These are phyloP conservation scores for Ceratocystis harringtonii DNA, from an alignment of 2,329 filamentous ascomycete genomes.

Conservation along the genomic window DNA sequence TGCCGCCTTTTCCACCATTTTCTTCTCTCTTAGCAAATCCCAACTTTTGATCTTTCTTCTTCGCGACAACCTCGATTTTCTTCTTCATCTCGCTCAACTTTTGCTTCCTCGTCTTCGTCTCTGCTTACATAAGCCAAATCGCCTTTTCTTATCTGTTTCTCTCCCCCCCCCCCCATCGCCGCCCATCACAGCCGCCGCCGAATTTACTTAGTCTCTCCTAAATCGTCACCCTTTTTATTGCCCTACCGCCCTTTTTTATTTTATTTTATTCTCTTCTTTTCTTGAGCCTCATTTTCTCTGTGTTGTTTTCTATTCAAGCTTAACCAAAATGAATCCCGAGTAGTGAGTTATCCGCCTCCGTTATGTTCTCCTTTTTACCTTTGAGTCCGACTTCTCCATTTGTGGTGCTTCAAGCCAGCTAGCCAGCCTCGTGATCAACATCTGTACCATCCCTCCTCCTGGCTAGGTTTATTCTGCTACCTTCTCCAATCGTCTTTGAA, in stretches of 20 bases:
- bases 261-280: neutral
- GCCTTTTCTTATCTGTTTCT: neutral
- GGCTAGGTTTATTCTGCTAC: neutral
- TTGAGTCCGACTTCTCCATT: neutral
- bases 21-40: neutral
- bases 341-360: conserved; percentile 45
- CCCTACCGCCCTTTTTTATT: neutral
- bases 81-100: neutral
- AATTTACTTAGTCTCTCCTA: neutral
- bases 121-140: neutral
- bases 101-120: neutral
- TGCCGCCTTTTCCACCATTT: neutral
- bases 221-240: neutral
- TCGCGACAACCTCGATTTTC: neutral
- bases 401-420: neutral
- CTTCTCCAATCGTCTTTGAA: too few relatives aligned
- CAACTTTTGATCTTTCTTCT: neutral
- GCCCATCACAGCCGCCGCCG: neutral
- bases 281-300: conserved; percentile 4
- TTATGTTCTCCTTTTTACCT: neutral
- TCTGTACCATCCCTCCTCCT: neutral
- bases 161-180: neutral
- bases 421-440: neutral
- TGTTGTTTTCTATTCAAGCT: conserved; percentile 1
- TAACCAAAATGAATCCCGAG: conserved; percentile 75